Conservation (phyloP, 495 filamentous ascomycete genomes). For the Penicillium flavigenum region DNA sequence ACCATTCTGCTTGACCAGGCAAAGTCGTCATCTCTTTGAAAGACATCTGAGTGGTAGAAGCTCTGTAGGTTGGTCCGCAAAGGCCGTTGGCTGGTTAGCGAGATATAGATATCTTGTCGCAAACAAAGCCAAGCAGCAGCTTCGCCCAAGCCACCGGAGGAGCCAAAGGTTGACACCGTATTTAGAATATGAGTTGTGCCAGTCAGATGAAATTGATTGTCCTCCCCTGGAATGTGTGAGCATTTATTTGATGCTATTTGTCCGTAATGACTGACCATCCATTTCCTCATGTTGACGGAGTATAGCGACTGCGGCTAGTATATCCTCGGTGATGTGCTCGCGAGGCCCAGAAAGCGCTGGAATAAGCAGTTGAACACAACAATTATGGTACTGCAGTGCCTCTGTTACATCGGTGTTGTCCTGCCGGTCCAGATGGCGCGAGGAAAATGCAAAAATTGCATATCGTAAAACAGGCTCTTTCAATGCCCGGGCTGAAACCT, state of each 20-base stretch:
- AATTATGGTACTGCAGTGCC: constrained; percentile 32
- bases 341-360: constrained; percentile 26
- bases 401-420: constrained; percentile 18
- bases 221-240: constrained; percentile 24
- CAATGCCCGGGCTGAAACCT: constrained; percentile 27
- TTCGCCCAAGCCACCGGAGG: constrained; percentile 30
- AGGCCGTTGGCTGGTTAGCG: constrained; percentile 28
- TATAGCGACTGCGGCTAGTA: constrained; percentile 33
- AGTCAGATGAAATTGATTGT: constrained; percentile 34
- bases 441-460: constrained; percentile 34
- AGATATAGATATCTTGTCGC: constrained; percentile 33
- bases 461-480: constrained; percentile 28
- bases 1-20: constrained; percentile 34
- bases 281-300: constrained; percentile 36
- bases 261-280: constrained; percentile 21
- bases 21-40: constrained; percentile 31
- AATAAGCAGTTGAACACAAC: constrained; percentile 30
- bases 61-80: constrained; percentile 28
- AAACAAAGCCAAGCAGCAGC: constrained; percentile 37
- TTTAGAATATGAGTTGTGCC: constrained; percentile 34
- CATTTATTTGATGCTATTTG: not conserved
- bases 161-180: constrained; percentile 30
- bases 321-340: constrained; percentile 25
- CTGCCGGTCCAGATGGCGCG: constrained; percentile 29
- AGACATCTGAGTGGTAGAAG: constrained; percentile 28